phyloP scores from a whole-genome alignment of 805 yeast species.

The Kregervanrija delftensis region DNA sequence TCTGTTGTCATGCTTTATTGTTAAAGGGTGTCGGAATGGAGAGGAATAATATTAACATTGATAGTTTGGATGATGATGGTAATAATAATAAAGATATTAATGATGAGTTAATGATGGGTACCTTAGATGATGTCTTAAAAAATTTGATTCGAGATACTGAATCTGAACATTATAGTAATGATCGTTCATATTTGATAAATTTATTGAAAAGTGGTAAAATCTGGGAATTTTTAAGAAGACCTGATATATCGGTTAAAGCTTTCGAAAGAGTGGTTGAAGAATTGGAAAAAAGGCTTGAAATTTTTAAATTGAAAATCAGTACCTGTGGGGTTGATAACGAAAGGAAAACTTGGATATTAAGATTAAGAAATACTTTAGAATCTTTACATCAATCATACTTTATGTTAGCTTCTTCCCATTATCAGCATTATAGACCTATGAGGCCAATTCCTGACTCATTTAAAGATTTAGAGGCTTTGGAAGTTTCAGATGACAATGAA shows the following conservation, averaged over 20 bases:
- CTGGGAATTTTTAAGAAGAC: constrained; percentile 48
- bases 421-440: constrained; percentile 41
- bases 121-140: constrained; percentile 62
- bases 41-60: constrained; percentile 3
- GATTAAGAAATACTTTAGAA: constrained; percentile 47
- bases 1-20: constrained; percentile 73
- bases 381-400: constrained; percentile 72
- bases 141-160: constrained; percentile 55
- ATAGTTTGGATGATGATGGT: constrained; percentile 7
- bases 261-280: constrained; percentile 37
- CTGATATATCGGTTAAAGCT: constrained; percentile 41
- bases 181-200: constrained; percentile 39
- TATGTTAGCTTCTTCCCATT: constrained; percentile 68
- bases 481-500: constrained; percentile 19
- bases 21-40: constrained; percentile 10
- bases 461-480: constrained; percentile 22
- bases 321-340: constrained; percentile 3
- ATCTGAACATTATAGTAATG: constrained; percentile 40
- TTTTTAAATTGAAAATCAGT: constrained; percentile 6
- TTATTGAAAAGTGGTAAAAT: constrained; percentile 62
- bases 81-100: constrained; percentile 4
- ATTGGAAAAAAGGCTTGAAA: constrained; percentile 18
- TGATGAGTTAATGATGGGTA: constrained; percentile 27
- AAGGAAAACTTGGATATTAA: constrained; percentile 8
- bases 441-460: constrained; percentile 25